phyloP scores from a whole-genome alignment of 2,329 filamentous ascomycete genomes.

The Colletotrichum siamense region DNA sequence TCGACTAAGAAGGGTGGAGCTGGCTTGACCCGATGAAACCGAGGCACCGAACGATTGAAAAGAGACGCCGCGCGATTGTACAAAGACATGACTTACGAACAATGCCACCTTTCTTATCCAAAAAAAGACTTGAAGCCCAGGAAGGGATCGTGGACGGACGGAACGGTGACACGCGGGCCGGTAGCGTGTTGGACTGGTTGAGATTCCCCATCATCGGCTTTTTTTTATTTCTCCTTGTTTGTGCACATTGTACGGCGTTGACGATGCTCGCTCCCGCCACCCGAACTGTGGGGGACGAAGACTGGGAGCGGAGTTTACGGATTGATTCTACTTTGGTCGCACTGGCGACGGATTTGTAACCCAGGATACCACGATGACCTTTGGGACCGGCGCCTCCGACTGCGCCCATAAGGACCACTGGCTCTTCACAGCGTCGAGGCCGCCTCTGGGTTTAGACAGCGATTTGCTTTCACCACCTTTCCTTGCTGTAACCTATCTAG shows the following conservation, averaged over 20 bases:
- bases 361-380: conserved; percentile 8
- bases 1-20: conserved; percentile 49
- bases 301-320: conserved; percentile 18
- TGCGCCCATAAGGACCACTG: not conserved
- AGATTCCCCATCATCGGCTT: conserved; percentile 23
- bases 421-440: not conserved
- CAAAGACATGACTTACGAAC: conserved; percentile 26
- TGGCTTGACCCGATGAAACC: conserved; percentile 7
- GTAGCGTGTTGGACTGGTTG: conserved; percentile 22
- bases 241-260: conserved; percentile 17
- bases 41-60: conserved; percentile 16
- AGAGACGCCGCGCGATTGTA: conserved; percentile 20
- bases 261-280: conserved; percentile 3
- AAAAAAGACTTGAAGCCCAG: not conserved
- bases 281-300: not conserved
- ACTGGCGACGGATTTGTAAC: not conserved
- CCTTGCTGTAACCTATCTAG: not conserved
- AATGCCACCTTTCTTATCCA: conserved; percentile 16
- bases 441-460: conserved; percentile 1
- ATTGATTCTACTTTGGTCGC: conserved; percentile 15
- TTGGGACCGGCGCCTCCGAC: not conserved
- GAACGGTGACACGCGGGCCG: conserved; percentile 16
- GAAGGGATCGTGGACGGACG: conserved; percentile 11
- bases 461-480: conserved; percentile 12
- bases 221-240: conserved; percentile 18